These are phyloP conservation scores for Calocybe cyanea DNA, from an alignment of 768 basidiomycete species.

Conservation along the genomic window DNA sequence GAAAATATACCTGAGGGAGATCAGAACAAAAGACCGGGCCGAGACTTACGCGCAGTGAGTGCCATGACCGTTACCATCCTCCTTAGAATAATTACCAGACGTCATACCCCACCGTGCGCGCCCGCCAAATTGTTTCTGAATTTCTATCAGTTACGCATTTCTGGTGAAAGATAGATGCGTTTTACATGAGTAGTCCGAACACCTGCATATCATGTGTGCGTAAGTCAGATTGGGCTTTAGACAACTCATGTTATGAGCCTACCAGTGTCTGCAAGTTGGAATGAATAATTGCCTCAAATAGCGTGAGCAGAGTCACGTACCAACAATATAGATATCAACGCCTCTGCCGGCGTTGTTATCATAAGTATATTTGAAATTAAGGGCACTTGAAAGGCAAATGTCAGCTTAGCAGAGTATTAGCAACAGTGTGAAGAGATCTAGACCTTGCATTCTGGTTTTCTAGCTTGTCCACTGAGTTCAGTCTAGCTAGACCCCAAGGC, in stretches of 20 bases:
- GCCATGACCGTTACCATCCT: slow-evolving; percentile 42
- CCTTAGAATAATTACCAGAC: slow-evolving; percentile 24
- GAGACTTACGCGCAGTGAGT: slow-evolving; percentile 33
- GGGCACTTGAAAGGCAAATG: slow-evolving; percentile 2
- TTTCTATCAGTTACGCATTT: neutral
- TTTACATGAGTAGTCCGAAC: slow-evolving; percentile 8
- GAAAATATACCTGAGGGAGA: neutral
- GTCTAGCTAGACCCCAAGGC: slow-evolving; percentile 28
- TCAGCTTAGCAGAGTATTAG: neutral
- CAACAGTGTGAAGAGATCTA: neutral
- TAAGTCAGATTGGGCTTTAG: neutral
- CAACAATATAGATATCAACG: slow-evolving; percentile 35
- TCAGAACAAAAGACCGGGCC: neutral
- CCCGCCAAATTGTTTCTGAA: slow-evolving; percentile 34
- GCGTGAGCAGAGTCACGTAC: slow-evolving; percentile 14
- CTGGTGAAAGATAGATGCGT: neutral
- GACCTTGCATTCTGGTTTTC: slow-evolving; percentile 12
- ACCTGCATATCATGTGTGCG: slow-evolving; percentile 2
- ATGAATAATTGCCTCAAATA: neutral
- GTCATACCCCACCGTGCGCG: slow-evolving; percentile 39
- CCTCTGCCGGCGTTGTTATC: slow-evolving; percentile 13
- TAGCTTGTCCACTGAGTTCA: slow-evolving; percentile 18
- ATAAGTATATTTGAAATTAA: slow-evolving; percentile 13
- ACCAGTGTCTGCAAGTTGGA: slow-evolving; percentile 18
- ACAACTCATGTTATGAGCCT: neutral